Conservation (phyloP, 306 rosid species). For the Ormosia semicastrata region DNA sequence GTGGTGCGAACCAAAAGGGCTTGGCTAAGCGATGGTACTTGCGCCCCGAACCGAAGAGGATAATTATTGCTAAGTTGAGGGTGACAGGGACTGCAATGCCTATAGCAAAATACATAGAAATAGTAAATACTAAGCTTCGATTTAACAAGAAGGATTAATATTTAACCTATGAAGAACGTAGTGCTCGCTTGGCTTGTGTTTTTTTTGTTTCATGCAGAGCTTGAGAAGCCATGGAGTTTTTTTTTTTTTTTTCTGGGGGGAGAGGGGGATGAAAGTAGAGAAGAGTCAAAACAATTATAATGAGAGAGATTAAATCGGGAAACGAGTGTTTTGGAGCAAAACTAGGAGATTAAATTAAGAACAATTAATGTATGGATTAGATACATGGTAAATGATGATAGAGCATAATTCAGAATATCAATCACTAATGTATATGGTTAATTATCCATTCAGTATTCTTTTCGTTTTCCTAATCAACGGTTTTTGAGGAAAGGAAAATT, state of each 20-base stretch:
- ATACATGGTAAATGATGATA: neutral
- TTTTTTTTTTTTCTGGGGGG: neutral
- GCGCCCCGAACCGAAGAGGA: constrained; percentile 47
- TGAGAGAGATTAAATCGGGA: constrained; percentile 7
- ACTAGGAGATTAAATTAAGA: constrained; percentile 34
- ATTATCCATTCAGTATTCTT: neutral
- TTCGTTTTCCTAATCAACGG: neutral
- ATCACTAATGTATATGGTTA: neutral
- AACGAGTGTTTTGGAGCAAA: constrained; percentile 47
- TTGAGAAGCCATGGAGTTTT: constrained; percentile 27
- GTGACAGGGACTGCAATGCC: constrained; percentile 49
- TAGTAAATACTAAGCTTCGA: no score
- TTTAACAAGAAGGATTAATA: no score
- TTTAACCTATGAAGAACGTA: constrained; percentile 53
- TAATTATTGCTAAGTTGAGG: constrained; percentile 32
- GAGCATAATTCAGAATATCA: neutral
- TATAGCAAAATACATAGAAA: no score
- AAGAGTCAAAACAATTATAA: neutral
- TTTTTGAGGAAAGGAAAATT: neutral
- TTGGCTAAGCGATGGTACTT: constrained; percentile 30
- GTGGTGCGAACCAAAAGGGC: constrained; percentile 62
- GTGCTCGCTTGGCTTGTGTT: constrained; percentile 44
- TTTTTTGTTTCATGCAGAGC: constrained; percentile 32
- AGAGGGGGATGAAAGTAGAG: neutral
- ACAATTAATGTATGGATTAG: neutral